Evolutionary conservation across 78 protist genomes (phyloP).

Genomic region (Dictyostelium capitatum): DNA sequence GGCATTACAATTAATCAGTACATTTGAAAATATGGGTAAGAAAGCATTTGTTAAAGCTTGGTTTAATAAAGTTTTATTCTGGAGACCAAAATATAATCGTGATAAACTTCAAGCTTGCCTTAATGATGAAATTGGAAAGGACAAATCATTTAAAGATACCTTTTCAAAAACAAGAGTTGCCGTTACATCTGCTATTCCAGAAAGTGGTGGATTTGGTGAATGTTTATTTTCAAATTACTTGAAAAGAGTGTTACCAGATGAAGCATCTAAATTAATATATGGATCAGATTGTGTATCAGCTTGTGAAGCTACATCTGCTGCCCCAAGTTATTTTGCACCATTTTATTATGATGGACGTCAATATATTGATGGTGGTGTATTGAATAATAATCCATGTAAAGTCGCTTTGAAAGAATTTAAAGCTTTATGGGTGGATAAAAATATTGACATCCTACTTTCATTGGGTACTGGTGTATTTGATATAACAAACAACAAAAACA

Average conservation of each 20-base stretch:
- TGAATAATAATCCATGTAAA: background rate
- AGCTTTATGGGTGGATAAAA: background rate
- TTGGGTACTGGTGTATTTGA: background rate
- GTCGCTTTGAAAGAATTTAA: background rate
- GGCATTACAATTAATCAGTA: background rate
- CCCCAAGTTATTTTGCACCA: slow-evolving; percentile 17
- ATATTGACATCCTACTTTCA: background rate
- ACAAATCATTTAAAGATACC: background rate
- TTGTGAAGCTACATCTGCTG: slow-evolving; percentile 9
- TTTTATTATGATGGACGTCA: background rate
- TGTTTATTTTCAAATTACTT: background rate
- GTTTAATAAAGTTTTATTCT: background rate
- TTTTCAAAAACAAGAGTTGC: background rate
- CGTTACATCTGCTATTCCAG: background rate
- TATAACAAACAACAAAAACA: too few species aligned
- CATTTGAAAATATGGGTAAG: background rate
- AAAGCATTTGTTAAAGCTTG: background rate
- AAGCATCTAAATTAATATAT: background rate
- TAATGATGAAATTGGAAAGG: background rate
- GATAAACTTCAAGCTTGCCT: background rate
- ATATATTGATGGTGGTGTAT: slow-evolving; percentile 21
- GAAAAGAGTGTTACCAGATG: background rate
- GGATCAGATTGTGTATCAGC: background rate
- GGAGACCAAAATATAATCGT: background rate
- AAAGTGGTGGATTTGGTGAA: background rate